Percentiles rank a stretch among this genome's conserved stretches.
phyloP scores from a whole-genome alignment of 2,329 filamentous ascomycete genomes.

The Epichloe bromicola region DNA sequence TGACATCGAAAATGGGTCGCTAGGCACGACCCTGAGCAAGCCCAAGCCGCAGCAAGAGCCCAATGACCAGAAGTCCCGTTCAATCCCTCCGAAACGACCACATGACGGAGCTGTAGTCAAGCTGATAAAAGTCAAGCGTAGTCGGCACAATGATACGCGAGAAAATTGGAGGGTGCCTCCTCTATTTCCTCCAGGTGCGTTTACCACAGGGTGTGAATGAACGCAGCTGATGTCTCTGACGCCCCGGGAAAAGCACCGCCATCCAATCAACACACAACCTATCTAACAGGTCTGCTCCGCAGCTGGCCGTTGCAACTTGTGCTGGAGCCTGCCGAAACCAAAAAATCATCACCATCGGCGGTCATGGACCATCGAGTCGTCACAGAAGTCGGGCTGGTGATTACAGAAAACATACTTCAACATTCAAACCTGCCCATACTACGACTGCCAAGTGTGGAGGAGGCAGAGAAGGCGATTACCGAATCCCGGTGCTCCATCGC shows the following conservation, averaged over 20 bases:
- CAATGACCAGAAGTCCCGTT: no score
- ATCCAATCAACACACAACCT: slow-evolving; percentile 4
- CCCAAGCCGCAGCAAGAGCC: neutral
- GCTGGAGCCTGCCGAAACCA: slow-evolving; percentile 1
- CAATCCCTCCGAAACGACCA: neutral
- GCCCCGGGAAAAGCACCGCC: slow-evolving; percentile 1
- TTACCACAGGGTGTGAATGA: neutral
- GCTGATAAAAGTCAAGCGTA: neutral
- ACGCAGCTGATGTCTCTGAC: neutral
- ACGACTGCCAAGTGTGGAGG: slow-evolving; percentile 4
- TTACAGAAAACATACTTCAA: slow-evolving; percentile 5
- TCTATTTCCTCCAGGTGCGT: slow-evolving; percentile 2
- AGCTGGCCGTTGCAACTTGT: slow-evolving; percentile 7
- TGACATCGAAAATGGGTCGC: neutral
- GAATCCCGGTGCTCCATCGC: neutral
- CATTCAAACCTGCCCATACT: slow-evolving; percentile 8
- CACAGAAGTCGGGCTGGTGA: slow-evolving; percentile 8
- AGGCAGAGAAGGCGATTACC: neutral
- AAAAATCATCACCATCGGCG: neutral
- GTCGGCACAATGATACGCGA: neutral
- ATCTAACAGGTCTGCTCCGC: slow-evolving; percentile 8
- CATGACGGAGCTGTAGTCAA: neutral
- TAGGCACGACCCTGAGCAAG: no score
- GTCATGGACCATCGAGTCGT: slow-evolving; percentile 2
- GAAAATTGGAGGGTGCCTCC: neutral